These are phyloP conservation scores for Brassica nigra DNA, from an alignment of 345 rosid genomes.

Conservation along the genomic window DNA sequence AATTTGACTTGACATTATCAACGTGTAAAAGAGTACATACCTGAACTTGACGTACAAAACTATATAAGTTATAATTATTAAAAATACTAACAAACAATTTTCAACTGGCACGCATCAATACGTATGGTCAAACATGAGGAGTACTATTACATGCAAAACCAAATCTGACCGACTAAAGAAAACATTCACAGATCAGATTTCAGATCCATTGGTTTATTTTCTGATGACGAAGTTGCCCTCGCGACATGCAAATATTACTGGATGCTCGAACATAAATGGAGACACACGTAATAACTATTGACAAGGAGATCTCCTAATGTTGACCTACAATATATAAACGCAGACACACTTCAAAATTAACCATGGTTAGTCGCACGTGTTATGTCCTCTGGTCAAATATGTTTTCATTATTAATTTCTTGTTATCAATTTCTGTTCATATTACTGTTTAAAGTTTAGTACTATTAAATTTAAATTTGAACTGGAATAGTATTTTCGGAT, in stretches of 20 bases:
- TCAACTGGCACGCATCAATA: not conserved
- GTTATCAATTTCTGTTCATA: not conserved
- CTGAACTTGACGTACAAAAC: not conserved
- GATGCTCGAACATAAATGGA: conserved; percentile 31
- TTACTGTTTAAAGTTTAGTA: not conserved
- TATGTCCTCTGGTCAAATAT: conserved; percentile 39
- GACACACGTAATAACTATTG: conserved; percentile 45
- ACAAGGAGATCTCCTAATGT: conserved; percentile 44
- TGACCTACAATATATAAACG: conserved; percentile 46
- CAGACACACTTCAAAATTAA: conserved; percentile 38
- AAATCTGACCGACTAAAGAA: conserved; percentile 11
- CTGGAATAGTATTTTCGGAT: not conserved
- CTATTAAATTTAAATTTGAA: not conserved
- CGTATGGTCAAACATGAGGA: conserved; percentile 20
- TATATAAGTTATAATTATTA: not conserved
- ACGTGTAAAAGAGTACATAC: not conserved
- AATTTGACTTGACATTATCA: not conserved
- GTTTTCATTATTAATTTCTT: not conserved
- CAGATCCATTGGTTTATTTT: conserved; percentile 15
- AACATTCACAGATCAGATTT: conserved; percentile 27
- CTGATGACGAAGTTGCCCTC: not conserved
- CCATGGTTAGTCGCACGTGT: conserved; percentile 39
- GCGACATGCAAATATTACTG: conserved; percentile 23
- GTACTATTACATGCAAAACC: conserved; percentile 14
- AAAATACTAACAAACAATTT: not conserved